Conservation (phyloP, 768 basidiomycete species). For the Tylopilus vinaceipallidus region DNA sequence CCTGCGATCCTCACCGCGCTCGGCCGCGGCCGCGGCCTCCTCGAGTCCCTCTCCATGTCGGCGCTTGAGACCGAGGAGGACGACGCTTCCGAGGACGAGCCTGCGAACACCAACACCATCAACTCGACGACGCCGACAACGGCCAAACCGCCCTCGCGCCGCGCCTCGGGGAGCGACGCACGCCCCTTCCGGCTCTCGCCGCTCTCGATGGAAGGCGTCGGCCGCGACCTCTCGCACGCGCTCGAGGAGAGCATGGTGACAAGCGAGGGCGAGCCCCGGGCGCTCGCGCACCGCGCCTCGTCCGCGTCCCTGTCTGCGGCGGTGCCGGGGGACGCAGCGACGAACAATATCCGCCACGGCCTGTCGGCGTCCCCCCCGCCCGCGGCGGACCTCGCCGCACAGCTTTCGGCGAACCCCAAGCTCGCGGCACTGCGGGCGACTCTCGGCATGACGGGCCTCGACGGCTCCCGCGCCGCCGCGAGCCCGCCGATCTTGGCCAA, state of each 20-base stretch:
- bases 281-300: neutral
- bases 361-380: neutral
- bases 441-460: constrained; percentile 30
- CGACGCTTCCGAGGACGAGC: constrained; percentile 25
- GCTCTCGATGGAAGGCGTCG: constrained; percentile 33
- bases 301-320: neutral
- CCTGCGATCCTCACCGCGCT: constrained; percentile 21
- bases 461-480: constrained; percentile 13
- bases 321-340: neutral
- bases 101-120: constrained; percentile 12
- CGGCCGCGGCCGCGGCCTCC: constrained; percentile 32
- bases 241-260: constrained; percentile 27
- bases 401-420: constrained; percentile 46
- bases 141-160: constrained; percentile 6
- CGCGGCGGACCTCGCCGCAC: constrained; percentile 40
- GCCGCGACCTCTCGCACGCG: constrained; percentile 30
- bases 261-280: neutral
- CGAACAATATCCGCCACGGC: constrained; percentile 1
- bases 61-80: constrained; percentile 51
- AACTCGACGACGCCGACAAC: neutral
- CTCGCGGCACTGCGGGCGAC: constrained; percentile 45
- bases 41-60: constrained; percentile 48
- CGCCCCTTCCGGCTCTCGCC: constrained; percentile 13
- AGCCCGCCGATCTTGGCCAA: constrained; percentile 73
- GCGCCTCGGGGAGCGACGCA: constrained; percentile 8